These are phyloP conservation scores for Bocquillonia castaneifolia DNA, from an alignment of 441 rosid species.

Conservation along the genomic window DNA sequence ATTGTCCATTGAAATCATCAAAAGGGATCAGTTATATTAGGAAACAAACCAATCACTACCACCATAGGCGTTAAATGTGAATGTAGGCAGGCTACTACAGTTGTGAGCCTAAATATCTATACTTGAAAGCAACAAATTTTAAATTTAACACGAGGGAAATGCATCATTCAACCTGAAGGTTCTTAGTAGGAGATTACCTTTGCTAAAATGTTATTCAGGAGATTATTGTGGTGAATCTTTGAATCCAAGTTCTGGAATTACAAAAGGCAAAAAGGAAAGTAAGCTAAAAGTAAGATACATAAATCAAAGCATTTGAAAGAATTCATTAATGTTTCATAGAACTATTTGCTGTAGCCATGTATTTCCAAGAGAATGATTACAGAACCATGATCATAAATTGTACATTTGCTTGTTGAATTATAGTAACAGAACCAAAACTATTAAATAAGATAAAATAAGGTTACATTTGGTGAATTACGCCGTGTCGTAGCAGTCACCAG, in stretches of 20 bases:
- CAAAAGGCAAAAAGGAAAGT: conserved; percentile 13
- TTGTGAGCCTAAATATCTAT: neutral
- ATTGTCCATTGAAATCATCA: neutral
- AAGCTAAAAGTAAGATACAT: neutral
- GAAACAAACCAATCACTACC: neutral
- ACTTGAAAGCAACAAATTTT: neutral
- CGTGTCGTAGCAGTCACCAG: conserved; percentile 86
- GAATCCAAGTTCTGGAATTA: conserved; percentile 72
- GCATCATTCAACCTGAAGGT: neutral
- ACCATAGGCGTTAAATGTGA: neutral
- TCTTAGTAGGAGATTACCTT: conserved; percentile 45
- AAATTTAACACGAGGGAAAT: neutral
- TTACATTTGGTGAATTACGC: conserved; percentile 83
- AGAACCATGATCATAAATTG: neutral
- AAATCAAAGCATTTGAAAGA: neutral
- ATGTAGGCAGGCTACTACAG: neutral
- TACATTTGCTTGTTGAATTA: neutral
- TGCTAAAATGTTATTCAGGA: conserved; percentile 81
- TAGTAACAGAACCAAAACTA: conserved; percentile 4
- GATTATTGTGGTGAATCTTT: conserved; percentile 91
- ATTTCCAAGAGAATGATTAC: neutral
- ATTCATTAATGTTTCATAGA: neutral
- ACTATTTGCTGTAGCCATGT: neutral
- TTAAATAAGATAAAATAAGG: conserved; percentile 10
- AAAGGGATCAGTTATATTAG: neutral